phyloP scores from a whole-genome alignment of 2,329 filamentous ascomycete genomes.

The Camillea tinctor region DNA sequence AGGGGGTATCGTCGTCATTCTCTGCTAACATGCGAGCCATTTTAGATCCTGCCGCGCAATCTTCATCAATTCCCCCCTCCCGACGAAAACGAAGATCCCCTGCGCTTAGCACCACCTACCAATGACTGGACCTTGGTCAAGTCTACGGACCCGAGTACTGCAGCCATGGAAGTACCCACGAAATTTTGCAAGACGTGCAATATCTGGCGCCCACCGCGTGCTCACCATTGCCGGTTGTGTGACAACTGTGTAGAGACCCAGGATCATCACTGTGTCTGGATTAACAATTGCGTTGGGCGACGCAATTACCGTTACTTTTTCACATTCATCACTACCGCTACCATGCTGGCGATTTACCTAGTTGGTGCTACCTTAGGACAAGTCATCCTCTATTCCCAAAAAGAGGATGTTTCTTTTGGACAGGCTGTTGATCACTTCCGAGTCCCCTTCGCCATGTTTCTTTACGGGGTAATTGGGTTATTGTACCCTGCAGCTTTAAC shows the following conservation, averaged over 20 bases:
- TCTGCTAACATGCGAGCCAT: conserved; percentile 7
- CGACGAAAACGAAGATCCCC: conserved; percentile 74
- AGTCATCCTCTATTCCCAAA: conserved; percentile 68
- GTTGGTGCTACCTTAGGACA: conserved; percentile 78
- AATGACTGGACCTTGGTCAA: conserved; percentile 95
- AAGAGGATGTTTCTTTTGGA: conserved; percentile 65
- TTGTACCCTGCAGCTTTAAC: conserved; percentile 82
- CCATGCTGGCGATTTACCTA: conserved; percentile 73
- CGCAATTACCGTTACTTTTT: conserved; percentile 99
- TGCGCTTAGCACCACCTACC: conserved; percentile 77
- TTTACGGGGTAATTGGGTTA: conserved; percentile 73
- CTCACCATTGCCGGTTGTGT: conserved; percentile 94
- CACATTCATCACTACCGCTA: conserved; percentile 79
- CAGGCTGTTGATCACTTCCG: conserved; percentile 68
- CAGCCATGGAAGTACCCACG: conserved; percentile 95
- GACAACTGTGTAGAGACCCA: conserved; percentile 97
- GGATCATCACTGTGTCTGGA: conserved; percentile 97
- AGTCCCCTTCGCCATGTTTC: conserved; percentile 83
- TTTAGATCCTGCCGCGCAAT: conserved; percentile 88
- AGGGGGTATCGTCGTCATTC: not conserved
- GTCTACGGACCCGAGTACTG: conserved; percentile 69
- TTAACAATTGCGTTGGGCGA: conserved; percentile 96
- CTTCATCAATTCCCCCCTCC: conserved; percentile 81
- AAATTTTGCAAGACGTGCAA: conserved; percentile 98
- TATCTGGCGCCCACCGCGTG: conserved; percentile 93